Evolutionary conservation across 2,329 filamentous ascomycete species (phyloP).

Genomic region (Stenocarpella maydis): DNA sequence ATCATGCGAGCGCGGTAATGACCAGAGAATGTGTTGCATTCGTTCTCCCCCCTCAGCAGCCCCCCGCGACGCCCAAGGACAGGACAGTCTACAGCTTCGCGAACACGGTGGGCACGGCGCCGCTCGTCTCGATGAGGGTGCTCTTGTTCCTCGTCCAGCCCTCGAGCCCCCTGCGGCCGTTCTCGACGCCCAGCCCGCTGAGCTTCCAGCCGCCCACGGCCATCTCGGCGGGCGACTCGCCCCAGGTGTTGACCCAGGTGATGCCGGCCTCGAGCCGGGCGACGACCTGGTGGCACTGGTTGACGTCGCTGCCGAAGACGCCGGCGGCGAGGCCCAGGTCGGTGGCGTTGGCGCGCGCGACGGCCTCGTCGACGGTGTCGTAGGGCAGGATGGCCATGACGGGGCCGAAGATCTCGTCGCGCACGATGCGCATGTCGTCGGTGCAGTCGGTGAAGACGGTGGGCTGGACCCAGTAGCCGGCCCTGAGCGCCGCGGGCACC

Average conservation of each 20-base stretch:
- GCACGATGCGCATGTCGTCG: constrained; percentile 80
- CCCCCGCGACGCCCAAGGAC: background rate
- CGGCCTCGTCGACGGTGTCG: constrained; percentile 72
- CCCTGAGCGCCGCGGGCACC: constrained; percentile 57
- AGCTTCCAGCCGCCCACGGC: constrained; percentile 91
- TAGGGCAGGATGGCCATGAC: constrained; percentile 86
- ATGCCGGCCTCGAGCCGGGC: constrained; percentile 81
- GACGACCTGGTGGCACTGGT: constrained; percentile 76
- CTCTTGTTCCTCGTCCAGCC: constrained; percentile 90
- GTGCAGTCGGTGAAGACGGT: constrained; percentile 88
- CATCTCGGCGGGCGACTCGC: constrained; percentile 92
- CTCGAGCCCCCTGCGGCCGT: constrained; percentile 79
- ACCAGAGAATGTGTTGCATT: too few species aligned
- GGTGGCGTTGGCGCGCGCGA: constrained; percentile 79
- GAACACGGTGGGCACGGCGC: constrained; percentile 76
- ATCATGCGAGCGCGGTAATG: too few species aligned
- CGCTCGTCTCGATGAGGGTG: constrained; percentile 83
- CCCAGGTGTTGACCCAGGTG: constrained; percentile 94
- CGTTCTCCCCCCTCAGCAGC: too few species aligned
- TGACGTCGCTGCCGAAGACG: constrained; percentile 80
- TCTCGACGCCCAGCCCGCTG: constrained; percentile 88
- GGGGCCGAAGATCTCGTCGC: constrained; percentile 89
- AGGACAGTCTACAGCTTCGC: constrained; percentile 65
- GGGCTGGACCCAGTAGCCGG: constrained; percentile 85
- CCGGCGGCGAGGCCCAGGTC: constrained; percentile 83